Evolutionary conservation across 805 yeast genomes (phyloP).

Genomic region (Zygosaccharomyces gambellarensis): DNA sequence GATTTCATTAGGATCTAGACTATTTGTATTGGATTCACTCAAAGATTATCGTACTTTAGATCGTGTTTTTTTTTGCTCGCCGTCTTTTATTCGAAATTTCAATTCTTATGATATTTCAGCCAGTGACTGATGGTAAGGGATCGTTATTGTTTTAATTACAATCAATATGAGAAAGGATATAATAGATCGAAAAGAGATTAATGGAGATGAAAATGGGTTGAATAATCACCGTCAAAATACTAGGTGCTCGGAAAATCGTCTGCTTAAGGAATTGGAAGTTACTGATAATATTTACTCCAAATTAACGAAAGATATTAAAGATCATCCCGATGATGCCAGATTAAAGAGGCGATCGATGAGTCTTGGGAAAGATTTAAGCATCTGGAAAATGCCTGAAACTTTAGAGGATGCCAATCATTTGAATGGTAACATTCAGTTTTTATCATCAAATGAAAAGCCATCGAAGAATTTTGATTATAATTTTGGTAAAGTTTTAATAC

Average conservation of each 20-base stretch:
- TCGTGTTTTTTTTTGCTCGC: not conserved
- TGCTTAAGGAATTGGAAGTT: constrained; percentile 21
- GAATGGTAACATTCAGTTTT: constrained; percentile 26
- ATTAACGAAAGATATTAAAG: constrained; percentile 7
- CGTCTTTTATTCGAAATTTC: not conserved
- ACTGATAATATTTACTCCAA: constrained; percentile 27
- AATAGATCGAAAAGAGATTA: constrained; percentile 1
- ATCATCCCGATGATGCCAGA: constrained; percentile 8
- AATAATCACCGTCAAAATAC: not conserved
- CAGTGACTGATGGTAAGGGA: constrained; percentile 2
- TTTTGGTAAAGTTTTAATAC: constrained; percentile 21
- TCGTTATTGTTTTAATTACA: not conserved
- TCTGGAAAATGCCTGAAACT: constrained; percentile 12
- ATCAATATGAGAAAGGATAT: constrained; percentile 4
- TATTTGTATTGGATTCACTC: not conserved
- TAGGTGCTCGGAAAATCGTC: constrained; percentile 4
- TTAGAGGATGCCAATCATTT: constrained; percentile 19
- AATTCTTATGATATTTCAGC: not conserved
- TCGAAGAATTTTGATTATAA: constrained; percentile 6
- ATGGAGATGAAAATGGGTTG: not conserved
- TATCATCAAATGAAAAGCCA: constrained; percentile 8
- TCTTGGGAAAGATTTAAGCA: not conserved
- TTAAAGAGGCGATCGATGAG: constrained; percentile 4
- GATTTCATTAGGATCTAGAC: not conserved
- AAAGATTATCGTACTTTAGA: not conserved